These are phyloP conservation scores for Kluyveromyces starmeri DNA, from an alignment of 805 yeast genomes.

Conservation along the genomic window DNA sequence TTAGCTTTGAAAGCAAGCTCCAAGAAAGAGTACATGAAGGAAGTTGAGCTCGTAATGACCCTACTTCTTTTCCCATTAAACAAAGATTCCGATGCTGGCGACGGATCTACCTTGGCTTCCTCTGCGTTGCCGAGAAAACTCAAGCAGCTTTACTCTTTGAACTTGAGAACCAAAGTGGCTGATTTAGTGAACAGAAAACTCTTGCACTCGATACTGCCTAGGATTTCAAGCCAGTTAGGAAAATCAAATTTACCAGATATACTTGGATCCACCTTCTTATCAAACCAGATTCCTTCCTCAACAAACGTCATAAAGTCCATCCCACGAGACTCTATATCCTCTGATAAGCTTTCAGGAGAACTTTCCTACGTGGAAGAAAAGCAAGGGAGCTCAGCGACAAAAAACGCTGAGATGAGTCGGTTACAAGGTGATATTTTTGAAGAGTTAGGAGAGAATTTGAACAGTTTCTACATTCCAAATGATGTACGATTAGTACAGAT, in stretches of 20 bases:
- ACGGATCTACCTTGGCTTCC: not conserved
- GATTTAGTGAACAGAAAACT: slow-evolving; percentile 53
- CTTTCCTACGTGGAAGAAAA: slow-evolving; percentile 2
- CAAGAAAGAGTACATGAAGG: slow-evolving; percentile 52
- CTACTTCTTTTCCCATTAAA: slow-evolving; percentile 44
- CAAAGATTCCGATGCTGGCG: slow-evolving; percentile 9
- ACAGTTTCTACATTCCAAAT: slow-evolving; percentile 6
- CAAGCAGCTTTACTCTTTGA: slow-evolving; percentile 45
- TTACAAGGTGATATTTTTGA: slow-evolving; percentile 4
- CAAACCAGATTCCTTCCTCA: slow-evolving; percentile 1
- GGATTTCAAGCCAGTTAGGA: slow-evolving; percentile 7
- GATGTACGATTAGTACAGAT: slow-evolving; percentile 41
- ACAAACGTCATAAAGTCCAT: slow-evolving; percentile 3
- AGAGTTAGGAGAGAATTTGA: slow-evolving; percentile 2
- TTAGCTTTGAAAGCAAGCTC: slow-evolving; percentile 53
- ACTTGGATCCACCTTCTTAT: slow-evolving; percentile 10
- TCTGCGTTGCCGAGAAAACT: slow-evolving; percentile 42
- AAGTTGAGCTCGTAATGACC: slow-evolving; percentile 79
- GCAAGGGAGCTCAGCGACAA: not conserved
- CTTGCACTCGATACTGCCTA: slow-evolving; percentile 18
- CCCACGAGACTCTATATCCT: slow-evolving; percentile 9
- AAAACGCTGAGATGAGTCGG: slow-evolving; percentile 3
- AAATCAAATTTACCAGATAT: slow-evolving; percentile 13
- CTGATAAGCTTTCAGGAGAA: slow-evolving; percentile 4
- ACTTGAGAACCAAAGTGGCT: slow-evolving; percentile 58